Evolutionary conservation across 768 basidiomycete species (phyloP).

Genomic region (Saitozyma sp.): DNA sequence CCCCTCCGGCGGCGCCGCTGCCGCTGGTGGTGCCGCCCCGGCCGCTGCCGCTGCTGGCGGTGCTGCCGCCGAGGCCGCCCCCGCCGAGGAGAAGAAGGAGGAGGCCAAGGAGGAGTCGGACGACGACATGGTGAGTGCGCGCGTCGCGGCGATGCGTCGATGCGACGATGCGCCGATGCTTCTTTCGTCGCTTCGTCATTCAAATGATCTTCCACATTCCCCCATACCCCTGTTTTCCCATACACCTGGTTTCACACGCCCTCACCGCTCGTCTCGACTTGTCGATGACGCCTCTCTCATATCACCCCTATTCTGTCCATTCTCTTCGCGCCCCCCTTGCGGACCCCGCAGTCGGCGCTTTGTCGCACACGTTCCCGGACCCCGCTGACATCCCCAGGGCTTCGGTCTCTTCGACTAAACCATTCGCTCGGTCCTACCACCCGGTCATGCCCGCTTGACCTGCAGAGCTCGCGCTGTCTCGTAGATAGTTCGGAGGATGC

Average conservation of each 20-base stretch:
- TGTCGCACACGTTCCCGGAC: no score
- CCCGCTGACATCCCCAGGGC: constrained; percentile 50
- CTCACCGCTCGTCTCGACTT: no score
- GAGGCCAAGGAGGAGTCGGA: constrained; percentile 88
- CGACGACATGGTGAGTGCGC: constrained; percentile 77
- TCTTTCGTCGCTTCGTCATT: no score
- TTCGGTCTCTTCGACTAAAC: constrained; percentile 95
- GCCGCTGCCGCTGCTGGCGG: constrained; percentile 61
- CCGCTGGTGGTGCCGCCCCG: constrained; percentile 56
- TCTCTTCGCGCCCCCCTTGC: no score
- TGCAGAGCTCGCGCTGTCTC: no score
- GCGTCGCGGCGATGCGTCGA: neutral
- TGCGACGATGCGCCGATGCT: no score
- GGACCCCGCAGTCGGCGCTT: no score
- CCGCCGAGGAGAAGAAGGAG: constrained; percentile 68
- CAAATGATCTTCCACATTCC: neutral
- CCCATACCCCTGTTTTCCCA: neutral
- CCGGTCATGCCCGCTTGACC: neutral
- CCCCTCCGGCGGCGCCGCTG: constrained; percentile 77
- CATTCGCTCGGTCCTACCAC: constrained; percentile 14
- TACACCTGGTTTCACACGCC: no score
- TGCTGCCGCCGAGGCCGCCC: constrained; percentile 61
- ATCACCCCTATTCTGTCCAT: no score
- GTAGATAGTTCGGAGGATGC: no score
- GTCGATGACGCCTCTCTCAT: no score